Base-by-base conservation (phyloP, 1,284 basidiomycete genomes). In the Fomitopsis schrenkii region DNA sequence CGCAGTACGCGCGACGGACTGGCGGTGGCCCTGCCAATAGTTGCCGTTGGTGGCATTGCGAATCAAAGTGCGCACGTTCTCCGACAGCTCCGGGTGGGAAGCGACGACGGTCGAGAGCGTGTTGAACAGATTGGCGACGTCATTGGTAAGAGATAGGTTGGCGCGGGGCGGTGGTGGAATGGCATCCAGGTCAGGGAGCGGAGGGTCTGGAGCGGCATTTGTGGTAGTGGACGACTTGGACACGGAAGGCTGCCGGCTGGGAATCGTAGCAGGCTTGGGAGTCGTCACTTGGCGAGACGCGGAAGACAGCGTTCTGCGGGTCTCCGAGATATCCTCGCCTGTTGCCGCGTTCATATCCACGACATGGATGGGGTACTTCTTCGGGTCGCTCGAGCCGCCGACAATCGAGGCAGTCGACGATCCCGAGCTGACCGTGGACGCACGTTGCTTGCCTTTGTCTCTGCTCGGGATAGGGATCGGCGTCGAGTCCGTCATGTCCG, bases 21-120 rank as follows among this genome's bases (percentile, higher is more conserved):
- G 81, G 52, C 85, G 82, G 66, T 90, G 87, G 30, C 79, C 71
- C 46, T 76, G 72, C 88, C 87, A 91, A 68, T 92, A 92, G 15
- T 79, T 75, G 22, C 89, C 90, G 57, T 77, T 82, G 3, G 80
- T 77, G 8, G 86, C 77, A 66, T 91, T 89, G 58, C 76, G 76
- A 41, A 86, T 69, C 48, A 92, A 82, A 66, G 82, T 86, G 58
- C 82, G 84, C 59, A 92, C 69, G 42, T 80, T 81, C 62, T 88
- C 86, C 1, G 86, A 82, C 12, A 92, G 72, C 65, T 92, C 89
- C 2, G 90, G 90, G 67, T 91, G 88, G 8, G 81, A 72, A 0
- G 81, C 74, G 53, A 91, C 73, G 28, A 85, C 78, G 22, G 70
- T 75, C 40, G 80, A 82, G 57, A 91, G 70, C 2, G 79, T 79